Conservation (phyloP, 2,329 filamentous ascomycete species). For the Phyllosticta citriasiana region DNA sequence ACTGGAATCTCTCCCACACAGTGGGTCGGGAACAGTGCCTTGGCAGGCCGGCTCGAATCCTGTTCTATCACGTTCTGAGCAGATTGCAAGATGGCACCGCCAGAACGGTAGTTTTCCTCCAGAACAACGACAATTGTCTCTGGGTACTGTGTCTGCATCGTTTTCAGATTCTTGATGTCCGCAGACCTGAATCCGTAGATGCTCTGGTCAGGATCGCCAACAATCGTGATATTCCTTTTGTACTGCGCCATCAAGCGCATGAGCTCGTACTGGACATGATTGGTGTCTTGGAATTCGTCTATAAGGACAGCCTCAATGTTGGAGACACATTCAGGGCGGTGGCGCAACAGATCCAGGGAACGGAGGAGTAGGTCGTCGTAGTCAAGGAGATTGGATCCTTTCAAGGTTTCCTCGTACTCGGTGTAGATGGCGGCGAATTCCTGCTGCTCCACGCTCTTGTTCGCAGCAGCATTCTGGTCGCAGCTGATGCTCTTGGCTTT, state of each 20-base stretch:
- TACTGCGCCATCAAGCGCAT: constrained; percentile 77
- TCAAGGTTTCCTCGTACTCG: constrained; percentile 69
- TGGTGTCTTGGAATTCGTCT: constrained; percentile 97
- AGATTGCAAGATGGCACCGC: constrained; percentile 68
- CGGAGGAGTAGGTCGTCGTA: constrained; percentile 86
- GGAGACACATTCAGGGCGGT: constrained; percentile 68
- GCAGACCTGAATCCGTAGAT: constrained; percentile 95
- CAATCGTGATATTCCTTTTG: constrained; percentile 73
- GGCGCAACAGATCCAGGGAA: constrained; percentile 67
- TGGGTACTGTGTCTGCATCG: constrained; percentile 66
- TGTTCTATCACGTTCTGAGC: constrained; percentile 86
- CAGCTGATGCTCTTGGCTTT: constrained; percentile 47
- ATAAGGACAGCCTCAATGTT: constrained; percentile 89
- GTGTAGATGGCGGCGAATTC: constrained; percentile 59
- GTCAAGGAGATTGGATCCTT: constrained; percentile 72
- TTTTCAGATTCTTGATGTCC: constrained; percentile 77
- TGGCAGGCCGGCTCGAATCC: constrained; percentile 69
- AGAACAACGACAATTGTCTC: constrained; percentile 74
- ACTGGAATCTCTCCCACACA: constrained; percentile 70
- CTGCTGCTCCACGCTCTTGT: constrained; percentile 43
- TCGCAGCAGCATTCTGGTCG: constrained; percentile 31
- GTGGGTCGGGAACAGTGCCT: constrained; percentile 71
- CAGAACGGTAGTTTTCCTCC: constrained; percentile 92
- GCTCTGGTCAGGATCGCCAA: constrained; percentile 94
- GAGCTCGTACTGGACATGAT: constrained; percentile 85